Evolutionary conservation across 108 stramenopile genomes (phyloP), one percentile per base, ranked within the genome.

Genomic region (Thalassiosira profunda): DNA sequence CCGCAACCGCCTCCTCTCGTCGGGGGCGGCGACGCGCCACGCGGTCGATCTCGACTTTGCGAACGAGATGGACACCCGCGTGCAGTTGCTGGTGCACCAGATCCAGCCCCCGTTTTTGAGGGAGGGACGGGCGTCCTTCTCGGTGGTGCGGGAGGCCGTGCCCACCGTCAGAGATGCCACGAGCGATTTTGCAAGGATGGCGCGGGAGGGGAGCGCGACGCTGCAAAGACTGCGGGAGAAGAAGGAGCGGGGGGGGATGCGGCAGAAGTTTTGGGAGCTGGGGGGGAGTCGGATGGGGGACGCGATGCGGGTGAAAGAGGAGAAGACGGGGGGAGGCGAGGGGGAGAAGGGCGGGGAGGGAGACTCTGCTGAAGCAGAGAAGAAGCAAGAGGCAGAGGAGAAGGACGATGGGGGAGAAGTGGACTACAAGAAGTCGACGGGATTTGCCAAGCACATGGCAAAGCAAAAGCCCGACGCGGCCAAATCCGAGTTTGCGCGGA

Each of bases 241-340:
- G 60, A 93, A 95, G 52, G 97, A 97, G 33, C 81, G 90, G 74
- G 83, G 83, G 34, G 83, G 91, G 35, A 98, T 98, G 97, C 80
- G 97, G 33, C 91, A 98, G 69, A 89, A 95, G 65, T 99, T 98
- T 79, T 99, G 99, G 99, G 98, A 99, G 78, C 72, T 99, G 33
- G 99, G 99, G 30, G 99, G 99, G 7, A 89, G 86, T 45, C 78
- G 88, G 28, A 98, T 98, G 96, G 98, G 97, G 54, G 63, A 97
- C 24, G 97, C 92, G 2, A 91, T 97, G 53, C 90, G 96, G 21
- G 81, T 96, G 21, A 82, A 80, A 64, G 83, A 83, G 26, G 59
- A 44, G 18, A 55, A 67, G 11, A 49, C 46, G 46, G 51, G 70
- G 4, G 64, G 65, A n/a, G 37, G 37, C 35, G 44, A 58, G 10